Conservation (phyloP, 192 early-diverging fungal species). For the Backusella luteola region DNA sequence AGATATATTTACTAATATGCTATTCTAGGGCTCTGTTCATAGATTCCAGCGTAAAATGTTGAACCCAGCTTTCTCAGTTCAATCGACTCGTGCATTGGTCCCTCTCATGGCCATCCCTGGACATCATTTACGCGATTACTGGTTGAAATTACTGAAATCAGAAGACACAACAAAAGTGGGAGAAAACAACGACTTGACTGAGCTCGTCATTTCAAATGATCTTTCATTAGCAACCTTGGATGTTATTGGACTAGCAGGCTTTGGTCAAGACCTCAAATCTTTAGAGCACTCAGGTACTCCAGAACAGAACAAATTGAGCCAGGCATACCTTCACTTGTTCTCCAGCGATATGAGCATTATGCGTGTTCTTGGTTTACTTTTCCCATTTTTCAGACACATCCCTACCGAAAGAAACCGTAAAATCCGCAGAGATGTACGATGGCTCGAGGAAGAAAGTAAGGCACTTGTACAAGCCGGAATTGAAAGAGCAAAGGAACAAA, state of each 20-base stretch:
- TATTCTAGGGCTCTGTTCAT: conserved; percentile 43
- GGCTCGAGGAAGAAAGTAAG: conserved; percentile 35
- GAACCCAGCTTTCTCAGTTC: conserved; percentile 51
- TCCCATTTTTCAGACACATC: conserved; percentile 35
- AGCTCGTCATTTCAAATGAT: conserved; percentile 39
- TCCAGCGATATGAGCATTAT: conserved; percentile 6
- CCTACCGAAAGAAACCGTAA: conserved; percentile 23
- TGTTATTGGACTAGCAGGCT: conserved; percentile 45
- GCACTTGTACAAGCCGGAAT: conserved; percentile 38
- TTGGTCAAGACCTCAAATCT: conserved; percentile 48
- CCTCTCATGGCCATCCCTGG: conserved; percentile 37
- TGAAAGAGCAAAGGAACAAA: conserved; percentile 16
- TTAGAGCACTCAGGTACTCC: conserved; percentile 21
- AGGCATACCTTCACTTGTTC: conserved; percentile 46
- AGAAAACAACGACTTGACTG: conserved; percentile 6
- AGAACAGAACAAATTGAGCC: conserved; percentile 36
- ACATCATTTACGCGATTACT: conserved; percentile 32
- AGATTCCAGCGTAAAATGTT: conserved; percentile 54
- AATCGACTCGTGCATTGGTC: conserved; percentile 45
- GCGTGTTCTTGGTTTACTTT: conserved; percentile 21
- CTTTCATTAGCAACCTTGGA: conserved; percentile 45
- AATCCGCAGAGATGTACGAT: conserved; percentile 14
- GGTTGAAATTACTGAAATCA: conserved; percentile 33
- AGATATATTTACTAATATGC: not conserved
- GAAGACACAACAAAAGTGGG: not conserved